A percentile compares a stretch with the other conserved stretches of the same genome.
phyloP scores from a whole-genome alignment of 768 basidiomycete genomes.

The Neoboletus subvelutipes region DNA sequence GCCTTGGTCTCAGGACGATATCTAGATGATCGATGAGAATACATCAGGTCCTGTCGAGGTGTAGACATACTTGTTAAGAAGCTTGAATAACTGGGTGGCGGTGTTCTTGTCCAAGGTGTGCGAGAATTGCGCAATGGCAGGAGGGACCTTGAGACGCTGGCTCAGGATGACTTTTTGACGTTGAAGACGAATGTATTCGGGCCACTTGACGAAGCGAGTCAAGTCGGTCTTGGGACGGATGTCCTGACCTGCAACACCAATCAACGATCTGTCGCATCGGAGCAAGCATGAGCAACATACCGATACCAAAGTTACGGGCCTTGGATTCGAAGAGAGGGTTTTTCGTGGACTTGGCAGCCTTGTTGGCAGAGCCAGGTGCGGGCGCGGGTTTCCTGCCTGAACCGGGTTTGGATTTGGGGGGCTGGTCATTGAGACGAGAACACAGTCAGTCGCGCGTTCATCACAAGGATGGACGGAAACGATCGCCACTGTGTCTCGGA shows the following conservation, averaged over 20 bases:
- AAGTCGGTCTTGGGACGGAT: constrained; percentile 87
- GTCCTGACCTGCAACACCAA: constrained; percentile 72
- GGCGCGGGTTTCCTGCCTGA: constrained; percentile 83
- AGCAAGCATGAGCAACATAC: constrained; percentile 43
- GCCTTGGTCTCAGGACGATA: constrained; percentile 92
- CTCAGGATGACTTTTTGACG: constrained; percentile 97
- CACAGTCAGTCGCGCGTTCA: constrained; percentile 38
- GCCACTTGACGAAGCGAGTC: constrained; percentile 99
- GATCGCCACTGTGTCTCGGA: constrained; percentile 44
- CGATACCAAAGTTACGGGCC: constrained; percentile 94
- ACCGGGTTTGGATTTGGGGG: constrained; percentile 65
- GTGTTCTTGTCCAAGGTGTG: constrained; percentile 99
- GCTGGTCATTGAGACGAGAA: constrained; percentile 92
- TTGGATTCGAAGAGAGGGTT: constrained; percentile 94
- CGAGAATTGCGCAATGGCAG: constrained; percentile 97
- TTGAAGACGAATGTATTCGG: constrained; percentile 96
- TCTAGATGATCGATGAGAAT: constrained; percentile 15
- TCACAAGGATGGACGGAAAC: constrained; percentile 24
- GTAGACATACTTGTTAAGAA: constrained; percentile 77
- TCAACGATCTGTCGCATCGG: neutral
- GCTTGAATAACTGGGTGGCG: constrained; percentile 95
- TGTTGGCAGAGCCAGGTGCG: constrained; percentile 79
- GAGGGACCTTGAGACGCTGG: constrained; percentile 98
- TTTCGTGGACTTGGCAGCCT: constrained; percentile 73
- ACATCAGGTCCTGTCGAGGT: neutral